These are phyloP conservation scores for Saturnispora kantuleensis DNA, from an alignment of 805 yeast genomes.

Conservation along the genomic window DNA sequence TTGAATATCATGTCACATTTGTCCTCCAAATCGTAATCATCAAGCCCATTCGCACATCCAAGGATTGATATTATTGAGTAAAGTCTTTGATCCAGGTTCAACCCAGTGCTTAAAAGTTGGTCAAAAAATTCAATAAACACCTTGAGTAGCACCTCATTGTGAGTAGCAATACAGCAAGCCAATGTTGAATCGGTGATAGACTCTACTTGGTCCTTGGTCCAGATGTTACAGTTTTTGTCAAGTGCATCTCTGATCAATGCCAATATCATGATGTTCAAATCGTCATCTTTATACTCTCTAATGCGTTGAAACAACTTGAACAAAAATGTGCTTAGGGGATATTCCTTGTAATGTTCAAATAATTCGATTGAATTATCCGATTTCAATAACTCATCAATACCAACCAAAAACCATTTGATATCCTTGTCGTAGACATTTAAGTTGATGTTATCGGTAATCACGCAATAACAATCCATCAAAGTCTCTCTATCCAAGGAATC, in stretches of 20 bases:
- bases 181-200: not conserved
- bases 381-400: conserved; percentile 39
- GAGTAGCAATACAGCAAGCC: not conserved
- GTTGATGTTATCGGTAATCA: conserved; percentile 38
- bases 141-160: conserved; percentile 3
- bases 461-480: conserved; percentile 48
- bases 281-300: conserved; percentile 6
- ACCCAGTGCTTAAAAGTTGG: not conserved
- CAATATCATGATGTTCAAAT: conserved; percentile 11
- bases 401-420: conserved; percentile 34
- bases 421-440: conserved; percentile 31
- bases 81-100: not conserved
- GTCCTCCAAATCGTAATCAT: conserved; percentile 4
- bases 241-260: conserved; percentile 16
- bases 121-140: conserved; percentile 7
- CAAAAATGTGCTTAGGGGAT: conserved; percentile 14
- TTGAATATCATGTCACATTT: conserved; percentile 7
- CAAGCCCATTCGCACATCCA: conserved; percentile 11
- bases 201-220: not conserved
- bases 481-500: conserved; percentile 43
- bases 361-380: conserved; percentile 19
- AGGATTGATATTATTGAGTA: conserved; percentile 9
- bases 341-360: conserved; percentile 12
- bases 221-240: conserved; percentile 7
- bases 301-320: conserved; percentile 7